A percentile compares a stretch with the other conserved stretches of the same genome.
Conservation (phyloP, 495 filamentous ascomycete genomes). For the Annulohypoxylon nitens region DNA sequence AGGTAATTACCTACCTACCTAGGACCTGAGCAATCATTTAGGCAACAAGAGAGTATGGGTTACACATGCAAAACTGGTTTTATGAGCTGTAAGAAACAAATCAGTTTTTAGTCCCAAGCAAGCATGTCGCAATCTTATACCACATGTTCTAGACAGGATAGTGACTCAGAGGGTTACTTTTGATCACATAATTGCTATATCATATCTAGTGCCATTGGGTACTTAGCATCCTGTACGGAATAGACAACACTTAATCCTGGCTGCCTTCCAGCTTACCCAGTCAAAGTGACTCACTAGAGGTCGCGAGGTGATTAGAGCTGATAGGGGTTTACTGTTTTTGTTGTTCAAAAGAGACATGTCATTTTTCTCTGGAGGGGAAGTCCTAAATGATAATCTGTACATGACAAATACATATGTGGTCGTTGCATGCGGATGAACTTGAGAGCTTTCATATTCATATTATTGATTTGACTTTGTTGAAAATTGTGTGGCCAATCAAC, state of each 20-base stretch:
- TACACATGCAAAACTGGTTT: background rate
- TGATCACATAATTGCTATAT: slow-evolving; percentile 6
- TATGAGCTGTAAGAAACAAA: background rate
- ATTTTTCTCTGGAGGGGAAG: slow-evolving; percentile 30
- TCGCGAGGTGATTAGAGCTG: slow-evolving; percentile 8
- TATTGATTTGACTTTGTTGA: background rate
- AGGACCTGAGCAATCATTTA: too few species aligned
- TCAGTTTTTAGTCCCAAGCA: background rate
- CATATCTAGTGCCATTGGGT: background rate
- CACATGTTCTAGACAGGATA: background rate
- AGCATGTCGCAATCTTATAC: background rate
- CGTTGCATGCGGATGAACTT: background rate
- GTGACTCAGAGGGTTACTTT: background rate
- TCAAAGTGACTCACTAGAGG: slow-evolving; percentile 15
- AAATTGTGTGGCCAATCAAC: too few species aligned
- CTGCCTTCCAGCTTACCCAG: background rate
- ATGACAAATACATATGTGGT: background rate
- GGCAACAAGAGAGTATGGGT: background rate
- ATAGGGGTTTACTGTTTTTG: slow-evolving; percentile 6
- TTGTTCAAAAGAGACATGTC: slow-evolving; percentile 32
- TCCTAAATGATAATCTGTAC: slow-evolving; percentile 9
- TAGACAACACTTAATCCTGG: background rate
- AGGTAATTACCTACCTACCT: too few species aligned
- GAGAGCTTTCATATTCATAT: background rate
- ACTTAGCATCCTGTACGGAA: background rate